Base-by-base conservation (phyloP, 805 yeast species). In the Torulaspora indica region DNA sequence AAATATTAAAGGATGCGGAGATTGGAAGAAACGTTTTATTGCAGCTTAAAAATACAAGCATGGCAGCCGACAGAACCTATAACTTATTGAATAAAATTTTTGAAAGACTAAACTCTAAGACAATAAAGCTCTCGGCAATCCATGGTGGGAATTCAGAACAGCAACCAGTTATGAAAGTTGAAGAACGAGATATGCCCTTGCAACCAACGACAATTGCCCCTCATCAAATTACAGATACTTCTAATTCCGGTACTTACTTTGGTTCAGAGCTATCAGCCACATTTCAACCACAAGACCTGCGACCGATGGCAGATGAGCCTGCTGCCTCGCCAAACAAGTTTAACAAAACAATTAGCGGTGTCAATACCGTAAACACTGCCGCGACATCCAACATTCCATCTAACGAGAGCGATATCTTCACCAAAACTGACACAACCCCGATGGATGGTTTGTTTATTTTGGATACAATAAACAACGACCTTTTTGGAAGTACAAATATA, bases 21-120 rank as follows among this genome's bases (percentile, higher is more conserved):
- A 71, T 77, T 42, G 97, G 96, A 13, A 81, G 82, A 61, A 77
- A 77, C 49, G 85, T 86, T 0, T 70, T 89, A 50, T 81, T 83
- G 44, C 68, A 75, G 28, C 70, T 89, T 57, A 86, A 85, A 57
- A 85, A 80, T 57, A 77, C 81, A 51, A 79, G 89, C 40, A 77
- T 77, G 65, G 85, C 95, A 3, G 91, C 96, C 0, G 72, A 78
- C 42, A 71, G 95, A 51, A 88, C 93, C 13, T 87, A 84, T 66
- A 80, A 81, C 54, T 78, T 89, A 44, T 73, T 88, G 60, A 85
- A 85, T 60, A 79, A 82, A n/a, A 66, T 88, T 42, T 85, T 85
- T 58, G 91, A 85, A 56, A 86, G 82, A 59, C 69, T 85, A 58
- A 86, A 86, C 58, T 73, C 83, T 55, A 76, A 79, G 58, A 84